Base-by-base conservation (phyloP, 352 stramenopile species). In the Pythium rishiriense region DNA sequence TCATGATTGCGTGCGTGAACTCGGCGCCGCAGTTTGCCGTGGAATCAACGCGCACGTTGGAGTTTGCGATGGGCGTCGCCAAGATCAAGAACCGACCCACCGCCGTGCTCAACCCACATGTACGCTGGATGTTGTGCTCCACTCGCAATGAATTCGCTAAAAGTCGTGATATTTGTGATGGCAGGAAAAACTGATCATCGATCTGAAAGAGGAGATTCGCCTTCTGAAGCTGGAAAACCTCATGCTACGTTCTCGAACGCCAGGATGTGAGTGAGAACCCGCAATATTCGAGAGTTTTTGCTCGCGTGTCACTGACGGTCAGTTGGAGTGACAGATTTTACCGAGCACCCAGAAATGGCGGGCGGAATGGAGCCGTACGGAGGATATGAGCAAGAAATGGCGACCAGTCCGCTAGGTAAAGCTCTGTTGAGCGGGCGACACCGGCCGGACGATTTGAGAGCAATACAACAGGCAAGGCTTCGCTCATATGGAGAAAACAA, bases 1-100 rank as follows among this genome's bases (percentile, higher is more conserved):
- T 92, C 12, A 92, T 92, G 83, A 68, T 92, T 14, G 83, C 81
- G n/a, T 92, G 83, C 25, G 83, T 92, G 26, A 88, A 90, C 53
- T 58, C 71, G 0, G 71, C 74, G 12, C 70, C 78, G 6, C 68
- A 85, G 45, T 92, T 90, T 62, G 63, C 75, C 17, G 75, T 70
- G 25, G 83, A 92, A 51, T 88, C 83, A 4, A 77, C 72, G 19
- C 79, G 81, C 17, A 92, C 83, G 37, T 76, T 92, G 28, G 79
- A 90, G 63, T 92, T 92, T 46, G 81, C 83, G 11, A 92, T 92
- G 81, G 83, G 83, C 10, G 83, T 92, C 33, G 83, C 81, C 22
- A 88, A 87, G 64, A 92, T 92, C 63, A 90, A 88, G 59, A 92
- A 92, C 47, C 75, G 68, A 0, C 83, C 83, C 0, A 89, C 83